These are phyloP conservation scores for Paecilomyces niveus DNA, from an alignment of 2,329 filamentous ascomycete genomes.

Conservation along the genomic window DNA sequence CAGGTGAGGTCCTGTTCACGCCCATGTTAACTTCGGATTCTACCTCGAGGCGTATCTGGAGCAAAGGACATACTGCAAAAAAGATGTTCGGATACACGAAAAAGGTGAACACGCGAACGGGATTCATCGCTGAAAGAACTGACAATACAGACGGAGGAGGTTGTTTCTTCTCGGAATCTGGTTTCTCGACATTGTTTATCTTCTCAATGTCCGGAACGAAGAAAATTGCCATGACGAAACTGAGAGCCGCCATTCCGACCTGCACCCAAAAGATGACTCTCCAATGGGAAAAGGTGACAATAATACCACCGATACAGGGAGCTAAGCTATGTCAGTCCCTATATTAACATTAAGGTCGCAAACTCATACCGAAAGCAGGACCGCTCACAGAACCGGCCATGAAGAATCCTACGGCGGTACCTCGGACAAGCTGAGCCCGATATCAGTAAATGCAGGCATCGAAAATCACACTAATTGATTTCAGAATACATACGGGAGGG, in stretches of 20 bases:
- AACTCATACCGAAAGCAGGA: constrained; percentile 32
- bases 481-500: constrained; percentile 20
- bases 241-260: constrained; percentile 57
- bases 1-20: constrained; percentile 23
- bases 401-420: constrained; percentile 39
- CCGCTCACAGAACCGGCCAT: constrained; percentile 37
- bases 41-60: constrained; percentile 18
- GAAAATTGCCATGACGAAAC: constrained; percentile 54
- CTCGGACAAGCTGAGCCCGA: constrained; percentile 12
- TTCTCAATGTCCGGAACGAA: constrained; percentile 64
- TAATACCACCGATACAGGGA: constrained; percentile 64
- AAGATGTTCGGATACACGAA: constrained; percentile 64
- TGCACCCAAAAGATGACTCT: constrained; percentile 74
- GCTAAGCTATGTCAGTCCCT: constrained; percentile 11
- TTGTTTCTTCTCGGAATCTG: constrained; percentile 34
- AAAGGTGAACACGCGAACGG: constrained; percentile 52
- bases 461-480: neutral
- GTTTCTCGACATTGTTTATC: constrained; percentile 41
- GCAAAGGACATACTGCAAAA: constrained; percentile 46
- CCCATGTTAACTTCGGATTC: constrained; percentile 1
- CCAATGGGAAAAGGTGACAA: constrained; percentile 69
- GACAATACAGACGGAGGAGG: neutral
- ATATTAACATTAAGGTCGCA: neutral
- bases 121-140: constrained; percentile 40
- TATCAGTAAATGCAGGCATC: neutral